phyloP scores from a whole-genome alignment of 192 early-diverging fungal species.

The Gryganskiella cystojenkinii region DNA sequence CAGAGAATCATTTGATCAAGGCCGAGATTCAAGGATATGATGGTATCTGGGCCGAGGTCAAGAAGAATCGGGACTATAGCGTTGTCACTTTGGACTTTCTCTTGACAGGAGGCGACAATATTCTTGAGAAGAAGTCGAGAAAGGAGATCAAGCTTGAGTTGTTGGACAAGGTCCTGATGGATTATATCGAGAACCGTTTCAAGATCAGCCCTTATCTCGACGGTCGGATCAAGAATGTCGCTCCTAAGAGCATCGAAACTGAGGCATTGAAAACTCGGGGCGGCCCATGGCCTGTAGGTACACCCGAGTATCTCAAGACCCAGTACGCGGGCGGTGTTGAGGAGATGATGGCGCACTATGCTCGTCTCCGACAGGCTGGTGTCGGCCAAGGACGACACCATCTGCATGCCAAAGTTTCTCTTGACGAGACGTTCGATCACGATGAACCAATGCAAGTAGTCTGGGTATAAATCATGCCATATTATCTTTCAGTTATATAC shows the following conservation, averaged over 20 bases:
- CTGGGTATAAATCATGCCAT: background rate
- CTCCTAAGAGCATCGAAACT: background rate
- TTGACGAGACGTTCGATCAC: slow-evolving; percentile 7
- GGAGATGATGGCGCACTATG: slow-evolving; percentile 29
- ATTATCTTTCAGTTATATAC: background rate
- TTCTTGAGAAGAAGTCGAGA: slow-evolving; percentile 47
- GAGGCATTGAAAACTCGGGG: background rate
- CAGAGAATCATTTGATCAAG: slow-evolving; percentile 9
- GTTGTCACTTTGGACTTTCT: slow-evolving; percentile 70
- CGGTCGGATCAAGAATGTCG: slow-evolving; percentile 44
- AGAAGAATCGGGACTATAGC: slow-evolving; percentile 50
- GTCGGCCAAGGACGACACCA: too few species aligned
- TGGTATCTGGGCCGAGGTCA: slow-evolving; percentile 57
- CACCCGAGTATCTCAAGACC: slow-evolving; percentile 37
- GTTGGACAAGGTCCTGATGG: slow-evolving; percentile 43
- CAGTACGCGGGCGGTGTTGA: slow-evolving; percentile 30
- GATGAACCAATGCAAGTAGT: slow-evolving; percentile 7
- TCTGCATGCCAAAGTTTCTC: background rate
- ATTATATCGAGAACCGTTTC: slow-evolving; percentile 49
- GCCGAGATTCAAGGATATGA: slow-evolving; percentile 31
- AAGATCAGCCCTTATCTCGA: slow-evolving; percentile 41
- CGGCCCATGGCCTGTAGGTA: slow-evolving; percentile 16
- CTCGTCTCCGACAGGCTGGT: slow-evolving; percentile 9
- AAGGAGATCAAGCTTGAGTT: slow-evolving; percentile 16
- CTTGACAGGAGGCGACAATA: slow-evolving; percentile 68